Evolutionary conservation across 2,329 filamentous ascomycete species (phyloP).

Genomic region (Tolypocladium guangdongense): DNA sequence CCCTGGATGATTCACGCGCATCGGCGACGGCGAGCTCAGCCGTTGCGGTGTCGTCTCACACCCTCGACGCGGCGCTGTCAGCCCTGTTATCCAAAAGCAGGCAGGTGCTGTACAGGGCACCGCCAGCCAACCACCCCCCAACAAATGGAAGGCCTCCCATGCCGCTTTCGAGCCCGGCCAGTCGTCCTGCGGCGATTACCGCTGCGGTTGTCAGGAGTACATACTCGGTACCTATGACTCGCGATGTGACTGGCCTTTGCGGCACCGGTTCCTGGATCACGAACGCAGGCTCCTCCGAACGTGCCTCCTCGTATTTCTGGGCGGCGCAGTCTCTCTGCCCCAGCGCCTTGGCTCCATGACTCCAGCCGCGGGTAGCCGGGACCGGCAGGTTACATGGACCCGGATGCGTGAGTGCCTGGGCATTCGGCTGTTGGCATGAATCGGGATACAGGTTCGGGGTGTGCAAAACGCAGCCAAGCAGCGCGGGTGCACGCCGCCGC

Average conservation of each 20-base stretch:
- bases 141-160: too few species aligned
- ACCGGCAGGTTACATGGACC: background rate
- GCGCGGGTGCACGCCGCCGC: background rate
- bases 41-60: background rate
- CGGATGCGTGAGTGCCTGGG: background rate
- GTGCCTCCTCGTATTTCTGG: too few species aligned
- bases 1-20: background rate
- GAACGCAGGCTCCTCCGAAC: too few species aligned
- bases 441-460: background rate
- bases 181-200: background rate
- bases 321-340: background rate
- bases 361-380: background rate
- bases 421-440: too few species aligned
- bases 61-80: too few species aligned
- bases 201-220: background rate
- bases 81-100: too few species aligned
- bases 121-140: too few species aligned
- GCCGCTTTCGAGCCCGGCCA: background rate
- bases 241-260: constrained; percentile 1
- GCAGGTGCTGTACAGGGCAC: too few species aligned
- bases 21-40: background rate
- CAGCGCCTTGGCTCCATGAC: background rate
- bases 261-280: background rate
- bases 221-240: constrained; percentile 2
- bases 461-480: background rate